Percentiles rank a stretch among this genome's conserved stretches.
Evolutionary conservation across 2,329 filamentous ascomycete genomes (phyloP).

Genomic region (Pestalotiopsis sp.): DNA sequence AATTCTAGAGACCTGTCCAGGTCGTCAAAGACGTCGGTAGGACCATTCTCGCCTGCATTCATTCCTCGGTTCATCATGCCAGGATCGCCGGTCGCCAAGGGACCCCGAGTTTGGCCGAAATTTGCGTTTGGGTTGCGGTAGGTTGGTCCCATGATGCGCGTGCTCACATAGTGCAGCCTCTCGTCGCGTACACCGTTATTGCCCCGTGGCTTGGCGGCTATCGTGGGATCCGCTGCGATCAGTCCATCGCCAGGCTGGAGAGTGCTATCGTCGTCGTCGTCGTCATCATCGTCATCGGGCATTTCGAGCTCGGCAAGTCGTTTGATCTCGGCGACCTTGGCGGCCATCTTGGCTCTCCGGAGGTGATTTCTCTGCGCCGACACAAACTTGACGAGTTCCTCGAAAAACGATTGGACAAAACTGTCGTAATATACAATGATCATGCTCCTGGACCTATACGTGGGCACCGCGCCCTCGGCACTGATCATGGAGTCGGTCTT

Average conservation of each 20-base stretch:
- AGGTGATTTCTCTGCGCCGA: conserved; percentile 81
- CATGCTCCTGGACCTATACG: conserved; percentile 73
- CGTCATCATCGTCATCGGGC: conserved; percentile 50
- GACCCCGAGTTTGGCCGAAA: conserved; percentile 22
- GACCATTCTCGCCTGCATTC: conserved; percentile 18
- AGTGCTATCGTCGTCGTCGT: conserved; percentile 33
- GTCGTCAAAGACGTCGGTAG: conserved; percentile 65
- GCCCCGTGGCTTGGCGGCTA: conserved; percentile 15
- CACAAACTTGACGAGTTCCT: conserved; percentile 80
- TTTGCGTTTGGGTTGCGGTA: conserved; percentile 29
- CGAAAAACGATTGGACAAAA: conserved; percentile 81
- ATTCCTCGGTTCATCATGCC: conserved; percentile 28
- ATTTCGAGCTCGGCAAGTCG: conserved; percentile 62
- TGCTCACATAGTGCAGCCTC: conserved; percentile 40
- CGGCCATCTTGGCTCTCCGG: conserved; percentile 85
- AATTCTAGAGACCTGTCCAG: conserved; percentile 80
- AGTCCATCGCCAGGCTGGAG: conserved; percentile 28
- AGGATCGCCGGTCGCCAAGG: conserved; percentile 20
- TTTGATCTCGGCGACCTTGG: conserved; percentile 70
- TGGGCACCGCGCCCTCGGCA: conserved; percentile 47
- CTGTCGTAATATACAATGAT: conserved; percentile 93
- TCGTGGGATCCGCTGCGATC: conserved; percentile 24
- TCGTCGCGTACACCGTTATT: conserved; percentile 26
- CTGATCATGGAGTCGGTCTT: conserved; percentile 57
- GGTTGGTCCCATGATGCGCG: conserved; percentile 39